A percentile compares a stretch with the other conserved stretches of the same genome.
phyloP scores from a whole-genome alignment of 352 stramenopile species.

The Plasmopara halstedii region DNA sequence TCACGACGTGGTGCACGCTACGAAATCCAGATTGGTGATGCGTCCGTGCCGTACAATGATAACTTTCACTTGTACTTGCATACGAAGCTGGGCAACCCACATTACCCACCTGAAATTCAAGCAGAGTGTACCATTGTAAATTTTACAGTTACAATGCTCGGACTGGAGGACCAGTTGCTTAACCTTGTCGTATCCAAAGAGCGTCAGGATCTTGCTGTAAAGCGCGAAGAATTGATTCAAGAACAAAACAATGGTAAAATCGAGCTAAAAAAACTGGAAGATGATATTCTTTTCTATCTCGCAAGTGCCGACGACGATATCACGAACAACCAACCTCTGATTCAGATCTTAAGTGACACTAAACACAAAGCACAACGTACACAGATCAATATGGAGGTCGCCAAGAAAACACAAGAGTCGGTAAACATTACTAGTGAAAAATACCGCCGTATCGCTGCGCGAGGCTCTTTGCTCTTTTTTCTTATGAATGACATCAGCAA shows the following conservation, averaged over 20 bases:
- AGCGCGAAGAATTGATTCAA: slow-evolving; percentile 88
- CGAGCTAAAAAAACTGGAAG: slow-evolving; percentile 93
- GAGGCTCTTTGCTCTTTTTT: slow-evolving; percentile 93
- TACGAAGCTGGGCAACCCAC: slow-evolving; percentile 92
- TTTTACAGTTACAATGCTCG: slow-evolving; percentile 91
- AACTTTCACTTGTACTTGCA: slow-evolving; percentile 92
- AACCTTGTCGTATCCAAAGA: slow-evolving; percentile 91
- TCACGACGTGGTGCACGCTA: slow-evolving; percentile 89
- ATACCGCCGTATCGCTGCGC: slow-evolving; percentile 90
- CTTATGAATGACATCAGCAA: slow-evolving; percentile 96
- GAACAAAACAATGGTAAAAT: slow-evolving; percentile 95
- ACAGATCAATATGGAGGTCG: slow-evolving; percentile 89
- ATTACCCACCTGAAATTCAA: slow-evolving; percentile 94
- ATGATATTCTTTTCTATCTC: slow-evolving; percentile 92
- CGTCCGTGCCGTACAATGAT: slow-evolving; percentile 91
- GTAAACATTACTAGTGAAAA: slow-evolving; percentile 94
- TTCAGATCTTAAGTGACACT: slow-evolving; percentile 93
- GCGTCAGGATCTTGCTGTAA: slow-evolving; percentile 71
- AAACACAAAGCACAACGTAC: slow-evolving; percentile 90
- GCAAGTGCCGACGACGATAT: slow-evolving; percentile 95
- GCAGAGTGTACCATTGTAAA: slow-evolving; percentile 93
- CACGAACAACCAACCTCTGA: slow-evolving; percentile 95
- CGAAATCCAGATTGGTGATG: slow-evolving; percentile 93
- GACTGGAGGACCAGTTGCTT: slow-evolving; percentile 90
- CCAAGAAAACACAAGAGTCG: slow-evolving; percentile 88